These are phyloP conservation scores for Nicotiana attenuata DNA, from an alignment of 257 asterid genomes.

Conservation along the genomic window DNA sequence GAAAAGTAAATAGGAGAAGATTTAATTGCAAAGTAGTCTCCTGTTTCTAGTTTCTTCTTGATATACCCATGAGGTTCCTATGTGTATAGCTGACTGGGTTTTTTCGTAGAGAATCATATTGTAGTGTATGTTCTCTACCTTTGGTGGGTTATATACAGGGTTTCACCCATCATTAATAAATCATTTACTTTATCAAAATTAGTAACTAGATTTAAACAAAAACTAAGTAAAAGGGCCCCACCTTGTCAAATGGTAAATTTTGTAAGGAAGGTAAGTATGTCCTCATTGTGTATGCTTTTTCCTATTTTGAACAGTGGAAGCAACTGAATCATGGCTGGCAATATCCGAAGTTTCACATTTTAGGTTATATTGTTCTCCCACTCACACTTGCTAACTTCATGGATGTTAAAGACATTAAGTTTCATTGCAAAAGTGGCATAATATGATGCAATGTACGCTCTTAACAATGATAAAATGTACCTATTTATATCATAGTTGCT, in stretches of 20 bases:
- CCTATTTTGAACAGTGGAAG: neutral
- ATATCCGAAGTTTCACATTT: neutral
- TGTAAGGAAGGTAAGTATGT: neutral
- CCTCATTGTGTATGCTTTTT: neutral
- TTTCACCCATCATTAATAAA: too few relatives aligned
- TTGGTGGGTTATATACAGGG: too few relatives aligned
- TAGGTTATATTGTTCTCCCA: neutral
- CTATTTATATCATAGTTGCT: neutral
- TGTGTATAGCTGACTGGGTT: too few relatives aligned
- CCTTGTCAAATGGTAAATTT: neutral
- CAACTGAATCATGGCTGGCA: neutral
- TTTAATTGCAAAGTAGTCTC: neutral
- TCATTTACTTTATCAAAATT: too few relatives aligned
- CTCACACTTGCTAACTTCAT: neutral
- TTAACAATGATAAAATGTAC: neutral
- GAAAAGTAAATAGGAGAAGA: neutral
- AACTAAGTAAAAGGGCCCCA: neutral
- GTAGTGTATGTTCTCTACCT: too few relatives aligned
- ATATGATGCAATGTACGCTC: neutral
- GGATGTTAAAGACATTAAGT: neutral
- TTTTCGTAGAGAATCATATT: too few relatives aligned
- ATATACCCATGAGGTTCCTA: too few relatives aligned
- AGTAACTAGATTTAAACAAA: neutral
- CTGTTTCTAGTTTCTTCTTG: too few relatives aligned
- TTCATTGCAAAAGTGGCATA: neutral